Evolutionary conservation across 2,329 filamentous ascomycete genomes (phyloP), one percentile per base, ranked within the genome.

Genomic region (Teratosphaeria nubilosa): DNA sequence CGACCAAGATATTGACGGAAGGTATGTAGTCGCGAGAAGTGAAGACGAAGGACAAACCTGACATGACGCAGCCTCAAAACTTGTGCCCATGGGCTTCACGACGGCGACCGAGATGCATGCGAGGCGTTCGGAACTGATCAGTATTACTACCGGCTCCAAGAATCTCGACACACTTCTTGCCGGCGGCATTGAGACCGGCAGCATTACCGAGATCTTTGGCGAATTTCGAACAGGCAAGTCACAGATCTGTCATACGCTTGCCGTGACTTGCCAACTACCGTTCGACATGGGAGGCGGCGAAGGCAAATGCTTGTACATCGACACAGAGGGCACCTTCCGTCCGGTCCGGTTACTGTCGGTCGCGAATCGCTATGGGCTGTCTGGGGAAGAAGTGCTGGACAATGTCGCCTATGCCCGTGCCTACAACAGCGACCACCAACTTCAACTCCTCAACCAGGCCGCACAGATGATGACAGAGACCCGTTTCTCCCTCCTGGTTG

Each of bases 381-480:
- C 91, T 3, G 94, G 94, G 22, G 94, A 99, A 75, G 95, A 99
- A 73, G 94, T 99, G 0, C 82, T 99, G 9, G 95, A 99, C 77
- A 99, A 99, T 66, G 91, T 99, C 58, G 95, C 95, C 2, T 99
- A 99, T 73, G 95, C 95, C 54, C 87, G 94, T 60, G 94, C 94
- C 10, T 99, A 99, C 78, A 99, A 99, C 73, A 97, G 92, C 0
- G 94, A 99, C 65, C 94, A 99, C 74, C 94, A 99, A 73, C 82
- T 99, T 55, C 90, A 96, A 72, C 81, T 99, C 7, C 84, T 99
- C 62, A 94, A 94, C 68, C 92, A 97, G 73, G 95, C 94, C 3
- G 88, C 94, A 1, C 86, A 91, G 62, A 99, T 99, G 94, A 99
- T 99, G 95, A 96, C 91, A 59, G 95, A 99, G 77, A 99, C 94